A percentile compares a stretch with the other conserved stretches of the same genome.
Evolutionary conservation across 208 protist genomes (phyloP).

Genomic region (Trypanosoma lewisi): DNA sequence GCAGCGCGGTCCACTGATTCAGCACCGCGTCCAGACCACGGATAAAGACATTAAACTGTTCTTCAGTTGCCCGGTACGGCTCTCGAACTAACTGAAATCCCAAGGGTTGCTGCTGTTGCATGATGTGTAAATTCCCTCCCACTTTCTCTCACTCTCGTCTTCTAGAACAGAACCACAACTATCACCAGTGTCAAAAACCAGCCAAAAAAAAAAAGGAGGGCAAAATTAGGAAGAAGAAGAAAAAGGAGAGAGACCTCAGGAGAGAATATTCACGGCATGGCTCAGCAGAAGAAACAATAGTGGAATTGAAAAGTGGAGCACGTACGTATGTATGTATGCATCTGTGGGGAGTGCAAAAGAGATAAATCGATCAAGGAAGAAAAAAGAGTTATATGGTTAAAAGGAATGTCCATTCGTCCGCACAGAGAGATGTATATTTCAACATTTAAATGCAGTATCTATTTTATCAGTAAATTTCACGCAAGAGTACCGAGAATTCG

Average conservation of each 20-base stretch:
- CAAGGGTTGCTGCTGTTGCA: conserved; percentile 11
- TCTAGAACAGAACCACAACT: no score
- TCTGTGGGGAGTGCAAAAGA: not conserved
- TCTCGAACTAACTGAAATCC: conserved; percentile 30
- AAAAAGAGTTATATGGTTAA: no score
- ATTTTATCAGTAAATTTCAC: no score
- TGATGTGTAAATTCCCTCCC: not conserved
- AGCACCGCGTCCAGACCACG: conserved; percentile 66
- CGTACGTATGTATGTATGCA: conserved; percentile 1
- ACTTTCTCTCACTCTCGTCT: no score
- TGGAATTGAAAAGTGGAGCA: not conserved
- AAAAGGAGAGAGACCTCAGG: conserved; percentile 4
- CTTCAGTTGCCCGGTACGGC: conserved; percentile 51
- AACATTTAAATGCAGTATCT: no score
- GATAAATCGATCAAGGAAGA: no score
- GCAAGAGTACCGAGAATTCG: no score
- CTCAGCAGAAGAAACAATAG: not conserved
- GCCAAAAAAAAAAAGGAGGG: not conserved
- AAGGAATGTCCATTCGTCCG: no score
- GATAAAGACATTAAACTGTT: conserved; percentile 64
- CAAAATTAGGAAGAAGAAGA: not conserved
- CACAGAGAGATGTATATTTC: no score
- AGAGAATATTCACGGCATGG: no score
- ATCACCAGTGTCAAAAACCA: not conserved
- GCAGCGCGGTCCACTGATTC: conserved; percentile 84